Base-by-base conservation (phyloP, 1,139 yeast species). In the Pichia sp. region DNA sequence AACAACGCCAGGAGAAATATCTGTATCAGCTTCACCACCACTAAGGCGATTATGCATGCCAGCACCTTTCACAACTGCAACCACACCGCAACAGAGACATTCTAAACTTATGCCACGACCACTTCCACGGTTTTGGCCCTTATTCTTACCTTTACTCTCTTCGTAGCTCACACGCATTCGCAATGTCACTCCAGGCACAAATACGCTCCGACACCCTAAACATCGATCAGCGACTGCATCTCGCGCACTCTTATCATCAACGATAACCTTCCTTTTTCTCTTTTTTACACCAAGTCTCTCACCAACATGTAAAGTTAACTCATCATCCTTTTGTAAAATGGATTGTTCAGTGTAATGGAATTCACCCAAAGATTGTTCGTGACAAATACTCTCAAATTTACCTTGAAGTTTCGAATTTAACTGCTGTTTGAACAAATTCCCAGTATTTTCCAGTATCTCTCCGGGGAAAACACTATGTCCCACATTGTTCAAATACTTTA, bases 221-320 rank as follows among this genome's bases (percentile, higher is more conserved):
- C 66, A 47, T 66, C 72, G 1, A 85, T 86, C 40, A 9, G 30
- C 17, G 10, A 27, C 29, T 8, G 23, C 14, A 1, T 21, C 22
- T 13, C 27, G 22, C 16, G 8, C 36, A 25, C 22, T 38, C 11
- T n/a, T 20, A 1, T 19, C 34, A 16, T 15, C 24, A 27, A 29
- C 13, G 8, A 2, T 19, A n/a, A 14, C 5, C 4, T 13, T 22
- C 7, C 20, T 19, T 9, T 20, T 28, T n/a, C 15, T 16, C 16
- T 21, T 29, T 8, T 14, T 8, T 9, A 22, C 24, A 3, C 19
- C 20, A 22, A 16, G 19, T 14, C 29, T 14, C 23, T 12, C 24
- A 12, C 7, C 19, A 10, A 24, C 3, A 4, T 22, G 8, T 6
- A 30, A n/a, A 14, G 22, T 18, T n/a, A 22, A 16, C 5, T 28